Base-by-base conservation (phyloP, 495 filamentous ascomycete genomes). In the Penicillium canariense region DNA sequence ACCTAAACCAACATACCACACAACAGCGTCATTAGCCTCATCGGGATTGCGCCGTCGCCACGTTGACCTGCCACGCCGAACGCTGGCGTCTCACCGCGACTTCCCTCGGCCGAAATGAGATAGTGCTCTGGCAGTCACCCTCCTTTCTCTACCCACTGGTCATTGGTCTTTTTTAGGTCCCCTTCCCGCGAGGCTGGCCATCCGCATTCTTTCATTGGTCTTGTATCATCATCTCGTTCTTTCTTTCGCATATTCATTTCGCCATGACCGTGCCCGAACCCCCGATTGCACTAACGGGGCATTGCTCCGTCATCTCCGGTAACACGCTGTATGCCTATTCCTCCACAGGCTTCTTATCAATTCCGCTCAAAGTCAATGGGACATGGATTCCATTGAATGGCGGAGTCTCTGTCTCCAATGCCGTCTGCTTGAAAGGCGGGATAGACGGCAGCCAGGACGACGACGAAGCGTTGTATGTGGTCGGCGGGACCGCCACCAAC, bases 301-400 rank as follows among this genome's bases (percentile, higher is more conserved):
- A 87, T 61, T 98, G 94, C 72, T 94, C 91, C 14, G 82, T 86
- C 52, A 80, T 98, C 48, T 76, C 88, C 71, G 78, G 92, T 67
- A 84, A 88, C 69, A 94, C 87, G 15, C 82, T 98, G 14, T 98
- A 96, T 73, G 84, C 85, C 10, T 97, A 90, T 63, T 88, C 90
- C 32, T 66, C 82, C 17, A 70, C 79, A 45, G 89, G 86, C 20
- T 91, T 98, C 52, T 85, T 89, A 63, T 87, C 87, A 4, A 72
- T 97, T 32, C 70, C 75, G 17, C 74, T 98, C 56, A 62, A 77
- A 56, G 60, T 83, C 50, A 88, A 90, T 49, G 87, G 79, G 22
- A 68, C 77, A 66, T 98, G 94, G 94, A 72, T 77, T 47, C 57
- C 74, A 51, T 62, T 96, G 50, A 0, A 77, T 73, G 63, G 45